phyloP scores from a whole-genome alignment of 2,329 filamentous ascomycete species.

The Cladophialophora bantiana region DNA sequence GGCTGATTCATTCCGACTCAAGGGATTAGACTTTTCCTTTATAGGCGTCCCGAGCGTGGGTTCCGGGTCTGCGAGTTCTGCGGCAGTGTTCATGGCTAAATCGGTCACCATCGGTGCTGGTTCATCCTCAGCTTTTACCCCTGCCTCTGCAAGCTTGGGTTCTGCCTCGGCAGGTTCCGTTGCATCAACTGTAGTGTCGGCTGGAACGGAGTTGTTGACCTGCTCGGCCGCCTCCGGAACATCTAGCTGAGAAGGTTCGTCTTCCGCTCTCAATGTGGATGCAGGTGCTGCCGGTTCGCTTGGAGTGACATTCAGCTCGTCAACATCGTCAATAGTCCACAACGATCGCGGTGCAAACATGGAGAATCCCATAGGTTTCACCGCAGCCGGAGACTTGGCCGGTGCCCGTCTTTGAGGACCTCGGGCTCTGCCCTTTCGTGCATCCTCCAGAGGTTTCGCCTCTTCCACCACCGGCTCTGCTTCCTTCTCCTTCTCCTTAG shows the following conservation, averaged over 20 bases:
- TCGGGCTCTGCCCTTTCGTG: conserved; percentile 86
- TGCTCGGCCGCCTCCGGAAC: conserved; percentile 72
- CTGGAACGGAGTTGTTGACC: conserved; percentile 59
- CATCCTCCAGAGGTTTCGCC: conserved; percentile 83
- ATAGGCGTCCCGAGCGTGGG: conserved; percentile 47
- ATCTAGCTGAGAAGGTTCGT: neutral
- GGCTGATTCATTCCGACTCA: conserved; percentile 14
- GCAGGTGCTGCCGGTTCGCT: neutral
- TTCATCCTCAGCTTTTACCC: conserved; percentile 26
- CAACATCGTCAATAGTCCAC: conserved; percentile 39
- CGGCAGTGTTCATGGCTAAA: conserved; percentile 46
- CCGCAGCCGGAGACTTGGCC: conserved; percentile 56
- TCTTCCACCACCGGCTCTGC: conserved; percentile 63
- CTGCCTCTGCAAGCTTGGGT: neutral
- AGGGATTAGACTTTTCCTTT: conserved; percentile 43
- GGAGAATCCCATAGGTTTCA: conserved; percentile 29
- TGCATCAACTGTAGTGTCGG: conserved; percentile 53
- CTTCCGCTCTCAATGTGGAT: conserved; percentile 11
- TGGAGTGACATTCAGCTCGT: conserved; percentile 32
- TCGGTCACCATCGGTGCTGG: conserved; percentile 39
- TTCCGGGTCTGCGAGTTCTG: conserved; percentile 48
- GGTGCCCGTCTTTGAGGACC: conserved; percentile 81
- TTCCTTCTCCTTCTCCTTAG: conserved; percentile 66
- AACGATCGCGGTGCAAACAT: conserved; percentile 35
- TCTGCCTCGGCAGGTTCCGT: conserved; percentile 23